Conservation (phyloP, 1,284 basidiomycete species). For the Ustilago hordei region DNA sequence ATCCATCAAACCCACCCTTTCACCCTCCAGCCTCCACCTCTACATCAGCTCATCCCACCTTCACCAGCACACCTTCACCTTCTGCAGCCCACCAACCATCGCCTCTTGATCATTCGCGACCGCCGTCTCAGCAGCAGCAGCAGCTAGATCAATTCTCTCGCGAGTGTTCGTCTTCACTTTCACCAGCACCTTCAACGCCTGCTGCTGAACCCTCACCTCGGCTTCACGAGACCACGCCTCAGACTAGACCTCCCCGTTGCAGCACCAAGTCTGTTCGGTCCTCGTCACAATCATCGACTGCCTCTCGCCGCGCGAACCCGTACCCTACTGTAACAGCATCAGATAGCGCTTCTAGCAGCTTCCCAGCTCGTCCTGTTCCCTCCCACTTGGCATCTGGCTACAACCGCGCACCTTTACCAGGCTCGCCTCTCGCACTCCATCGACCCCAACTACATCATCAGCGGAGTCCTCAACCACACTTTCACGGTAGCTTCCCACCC, state of each 20-base stretch:
- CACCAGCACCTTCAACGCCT: conserved; percentile 37
- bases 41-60: conserved; percentile 5
- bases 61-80: conserved; percentile 2
- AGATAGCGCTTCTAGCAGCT: neutral
- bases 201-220: conserved; percentile 26
- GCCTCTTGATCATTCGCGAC: neutral
- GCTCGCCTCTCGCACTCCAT: conserved; percentile 24
- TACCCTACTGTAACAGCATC: conserved; percentile 11
- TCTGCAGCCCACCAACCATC: neutral
- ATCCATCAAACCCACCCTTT: conserved; percentile 24
- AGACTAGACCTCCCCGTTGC: neutral
- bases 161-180: conserved; percentile 37
- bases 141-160: conserved; percentile 19
- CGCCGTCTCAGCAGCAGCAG: conserved; percentile 13
- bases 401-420: conserved; percentile 1
- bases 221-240: neutral
- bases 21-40: conserved; percentile 10
- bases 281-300: conserved; percentile 19
- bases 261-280: neutral
- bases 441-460: conserved; percentile 18
- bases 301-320: conserved; percentile 24
- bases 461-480: conserved; percentile 11
- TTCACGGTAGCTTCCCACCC: neutral
- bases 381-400: conserved; percentile 1
- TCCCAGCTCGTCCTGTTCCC: neutral